phyloP scores from a whole-genome alignment of 2,329 filamentous ascomycete genomes.

The Stachybotrys chartarum region DNA sequence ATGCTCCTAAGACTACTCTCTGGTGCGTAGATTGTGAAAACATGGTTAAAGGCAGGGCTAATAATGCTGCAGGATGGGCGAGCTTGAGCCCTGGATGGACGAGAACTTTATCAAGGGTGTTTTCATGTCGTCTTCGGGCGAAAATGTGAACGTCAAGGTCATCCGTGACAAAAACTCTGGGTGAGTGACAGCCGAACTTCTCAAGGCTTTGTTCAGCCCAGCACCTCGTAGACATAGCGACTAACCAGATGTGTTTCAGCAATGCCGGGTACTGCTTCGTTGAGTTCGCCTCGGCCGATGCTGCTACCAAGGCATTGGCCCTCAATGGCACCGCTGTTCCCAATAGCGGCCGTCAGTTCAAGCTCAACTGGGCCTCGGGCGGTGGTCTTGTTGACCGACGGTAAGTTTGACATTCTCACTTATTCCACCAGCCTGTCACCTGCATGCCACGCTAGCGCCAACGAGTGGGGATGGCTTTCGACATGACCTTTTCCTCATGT shows the following conservation, averaged over 20 bases:
- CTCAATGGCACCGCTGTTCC: slow-evolving; percentile 87
- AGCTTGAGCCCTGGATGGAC: slow-evolving; percentile 98
- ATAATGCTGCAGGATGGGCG: slow-evolving; percentile 73
- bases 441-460: no score
- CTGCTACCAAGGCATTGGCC: slow-evolving; percentile 83
- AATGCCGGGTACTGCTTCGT: slow-evolving; percentile 99
- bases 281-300: slow-evolving; percentile 76
- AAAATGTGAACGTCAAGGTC: slow-evolving; percentile 98
- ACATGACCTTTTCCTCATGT: no score
- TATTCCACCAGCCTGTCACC: no score
- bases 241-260: slow-evolving; percentile 33
- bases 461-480: no score
- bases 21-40: slow-evolving; percentile 32
- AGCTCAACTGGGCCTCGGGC: slow-evolving; percentile 98
- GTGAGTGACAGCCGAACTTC: slow-evolving; percentile 39
- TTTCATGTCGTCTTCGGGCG: slow-evolving; percentile 80
- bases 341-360: slow-evolving; percentile 92
- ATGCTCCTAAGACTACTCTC: slow-evolving; percentile 50
- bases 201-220: neutral
- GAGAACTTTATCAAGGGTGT: slow-evolving; percentile 97
- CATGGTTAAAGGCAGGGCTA: slow-evolving; percentile 1
- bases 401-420: slow-evolving; percentile 37
- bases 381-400: slow-evolving; percentile 91
- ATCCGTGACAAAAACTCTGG: slow-evolving; percentile 99
- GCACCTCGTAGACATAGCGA: neutral